Evolutionary conservation across 352 stramenopile genomes (phyloP).

Genomic region (Phytophthora vignae): DNA sequence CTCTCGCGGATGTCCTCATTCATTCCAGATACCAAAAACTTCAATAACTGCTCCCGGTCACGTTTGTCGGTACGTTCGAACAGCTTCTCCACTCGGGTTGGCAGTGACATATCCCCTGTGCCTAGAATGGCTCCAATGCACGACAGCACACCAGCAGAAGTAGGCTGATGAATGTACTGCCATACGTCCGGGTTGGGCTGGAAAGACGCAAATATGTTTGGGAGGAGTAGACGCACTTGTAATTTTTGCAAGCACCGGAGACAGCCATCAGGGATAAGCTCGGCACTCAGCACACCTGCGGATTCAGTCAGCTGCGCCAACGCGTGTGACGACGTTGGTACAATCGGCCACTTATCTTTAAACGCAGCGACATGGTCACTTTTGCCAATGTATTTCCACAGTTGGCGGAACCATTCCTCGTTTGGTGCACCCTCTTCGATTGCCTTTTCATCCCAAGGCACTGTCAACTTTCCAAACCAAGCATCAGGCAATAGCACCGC

Average conservation of each 20-base stretch:
- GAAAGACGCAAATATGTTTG: slow-evolving; percentile 60
- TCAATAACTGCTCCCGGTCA: slow-evolving; percentile 52
- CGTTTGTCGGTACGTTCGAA: slow-evolving; percentile 26
- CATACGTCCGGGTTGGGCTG: slow-evolving; percentile 68
- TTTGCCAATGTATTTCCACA: slow-evolving; percentile 70
- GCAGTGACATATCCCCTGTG: slow-evolving; percentile 1
- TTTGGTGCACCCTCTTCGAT: slow-evolving; percentile 23
- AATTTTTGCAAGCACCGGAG: slow-evolving; percentile 56
- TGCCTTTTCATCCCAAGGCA: slow-evolving; percentile 29
- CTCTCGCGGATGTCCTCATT: slow-evolving; percentile 43
- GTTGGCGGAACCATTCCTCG: slow-evolving; percentile 65
- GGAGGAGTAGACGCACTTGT: slow-evolving; percentile 60
- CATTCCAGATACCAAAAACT: slow-evolving; percentile 54
- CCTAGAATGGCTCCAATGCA: slow-evolving; percentile 40
- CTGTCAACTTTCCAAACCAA: slow-evolving; percentile 52
- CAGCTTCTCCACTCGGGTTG: slow-evolving; percentile 12
- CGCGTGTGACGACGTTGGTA: slow-evolving; percentile 58
- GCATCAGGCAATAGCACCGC: slow-evolving; percentile 49
- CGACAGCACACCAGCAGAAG: slow-evolving; percentile 59
- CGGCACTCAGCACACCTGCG: slow-evolving; percentile 59
- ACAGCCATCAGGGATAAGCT: slow-evolving; percentile 58
- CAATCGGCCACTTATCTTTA: slow-evolving; percentile 75
- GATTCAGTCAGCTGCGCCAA: slow-evolving; percentile 50
- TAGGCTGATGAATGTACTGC: slow-evolving; percentile 80
- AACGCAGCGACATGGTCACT: slow-evolving; percentile 52